phyloP scores from a whole-genome alignment of 2,329 filamentous ascomycete genomes.

The Neofusicoccum ribis region DNA sequence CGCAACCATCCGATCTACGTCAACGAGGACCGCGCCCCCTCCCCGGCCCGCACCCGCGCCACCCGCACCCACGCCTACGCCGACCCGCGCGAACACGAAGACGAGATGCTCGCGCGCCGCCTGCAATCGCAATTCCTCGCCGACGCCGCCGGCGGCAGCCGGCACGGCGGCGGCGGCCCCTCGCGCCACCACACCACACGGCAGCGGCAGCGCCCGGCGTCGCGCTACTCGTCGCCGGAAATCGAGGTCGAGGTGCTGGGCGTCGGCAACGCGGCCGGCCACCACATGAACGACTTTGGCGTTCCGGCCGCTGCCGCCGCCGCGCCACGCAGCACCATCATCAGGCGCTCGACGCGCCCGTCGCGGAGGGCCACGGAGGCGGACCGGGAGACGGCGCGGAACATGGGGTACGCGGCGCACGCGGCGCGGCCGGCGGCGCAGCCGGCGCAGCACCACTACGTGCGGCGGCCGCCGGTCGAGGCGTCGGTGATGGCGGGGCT shows the following conservation, averaged over 20 bases:
- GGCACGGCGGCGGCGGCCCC: constrained; percentile 15
- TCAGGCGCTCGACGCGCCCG: neutral
- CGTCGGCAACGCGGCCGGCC: constrained; percentile 54
- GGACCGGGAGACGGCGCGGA: neutral
- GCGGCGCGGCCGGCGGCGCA: neutral
- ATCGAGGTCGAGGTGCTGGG: constrained; percentile 48
- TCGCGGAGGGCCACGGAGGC: constrained; percentile 19
- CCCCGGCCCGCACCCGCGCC: constrained; percentile 27
- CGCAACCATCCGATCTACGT: constrained; percentile 26
- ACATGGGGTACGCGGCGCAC: neutral
- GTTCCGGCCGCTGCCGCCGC: constrained; percentile 43
- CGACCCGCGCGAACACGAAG: constrained; percentile 44
- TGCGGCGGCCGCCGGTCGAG: constrained; percentile 10
- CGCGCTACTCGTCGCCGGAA: constrained; percentile 1
- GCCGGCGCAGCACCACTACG: neutral
- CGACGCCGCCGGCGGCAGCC: constrained; percentile 21
- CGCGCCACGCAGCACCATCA: constrained; percentile 23
- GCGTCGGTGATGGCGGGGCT: constrained; percentile 41
- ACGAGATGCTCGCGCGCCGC: constrained; percentile 53
- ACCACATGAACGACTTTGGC: constrained; percentile 60
- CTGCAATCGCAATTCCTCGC: constrained; percentile 49
- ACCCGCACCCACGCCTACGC: constrained; percentile 30
- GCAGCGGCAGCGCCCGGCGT: neutral
- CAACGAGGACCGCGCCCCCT: constrained; percentile 28
- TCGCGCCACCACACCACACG: neutral